These are phyloP conservation scores for Rubroboletus satanas DNA, from an alignment of 768 basidiomycete species.

Conservation along the genomic window DNA sequence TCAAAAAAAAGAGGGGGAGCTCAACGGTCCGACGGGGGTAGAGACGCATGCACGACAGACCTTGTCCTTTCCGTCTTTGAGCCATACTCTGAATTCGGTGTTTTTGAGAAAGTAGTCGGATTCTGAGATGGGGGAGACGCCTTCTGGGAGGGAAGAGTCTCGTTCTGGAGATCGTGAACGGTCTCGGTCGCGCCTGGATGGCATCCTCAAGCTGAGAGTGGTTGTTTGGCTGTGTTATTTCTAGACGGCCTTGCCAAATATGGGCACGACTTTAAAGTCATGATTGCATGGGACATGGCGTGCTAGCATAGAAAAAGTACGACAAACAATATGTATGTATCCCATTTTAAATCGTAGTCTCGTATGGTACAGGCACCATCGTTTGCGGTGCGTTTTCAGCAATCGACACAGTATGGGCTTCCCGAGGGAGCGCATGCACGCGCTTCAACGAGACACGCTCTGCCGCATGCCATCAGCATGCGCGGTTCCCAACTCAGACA, in stretches of 20 bases:
- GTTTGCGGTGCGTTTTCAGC: slow-evolving; percentile 84
- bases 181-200: background rate
- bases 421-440: slow-evolving; percentile 77
- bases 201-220: slow-evolving; percentile 3
- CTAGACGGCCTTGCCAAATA: background rate
- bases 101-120: slow-evolving; percentile 89
- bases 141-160: slow-evolving; percentile 45
- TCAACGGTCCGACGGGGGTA: background rate
- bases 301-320: slow-evolving; percentile 17
- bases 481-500: background rate
- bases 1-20: slow-evolving; percentile 28
- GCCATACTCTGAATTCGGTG: slow-evolving; percentile 77
- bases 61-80: slow-evolving; percentile 68
- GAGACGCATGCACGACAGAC: slow-evolving; percentile 30
- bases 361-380: slow-evolving; percentile 89
- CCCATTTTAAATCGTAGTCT: slow-evolving; percentile 82
- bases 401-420: slow-evolving; percentile 68
- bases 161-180: slow-evolving; percentile 46
- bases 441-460: slow-evolving; percentile 86
- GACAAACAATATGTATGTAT: slow-evolving; percentile 5
- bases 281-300: slow-evolving; percentile 23
- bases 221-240: slow-evolving; percentile 13
- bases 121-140: slow-evolving; percentile 64
- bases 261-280: background rate
- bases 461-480: slow-evolving; percentile 23